Conservation (phyloP, 176 grass and related monocot genomes). For the Echinochloa phyllopogon region DNA sequence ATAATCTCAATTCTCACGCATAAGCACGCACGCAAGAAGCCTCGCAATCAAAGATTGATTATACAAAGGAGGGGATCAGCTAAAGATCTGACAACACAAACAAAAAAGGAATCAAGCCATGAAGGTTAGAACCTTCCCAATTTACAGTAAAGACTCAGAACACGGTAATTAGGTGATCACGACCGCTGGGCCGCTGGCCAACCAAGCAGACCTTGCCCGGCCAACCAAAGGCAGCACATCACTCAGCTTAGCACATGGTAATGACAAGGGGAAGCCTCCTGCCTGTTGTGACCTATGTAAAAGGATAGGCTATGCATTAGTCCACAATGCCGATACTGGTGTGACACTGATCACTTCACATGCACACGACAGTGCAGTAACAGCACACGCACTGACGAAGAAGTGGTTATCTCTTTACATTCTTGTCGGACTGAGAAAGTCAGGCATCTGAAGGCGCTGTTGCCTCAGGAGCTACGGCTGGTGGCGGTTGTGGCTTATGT, state of each 20-base stretch:
- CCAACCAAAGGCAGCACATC: background rate
- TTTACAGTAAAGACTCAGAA: slow-evolving; percentile 17
- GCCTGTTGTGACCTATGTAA: slow-evolving; percentile 19
- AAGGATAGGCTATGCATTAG: background rate
- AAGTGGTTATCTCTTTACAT: slow-evolving; percentile 40
- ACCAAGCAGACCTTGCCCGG: slow-evolving; percentile 1
- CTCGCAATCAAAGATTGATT: background rate
- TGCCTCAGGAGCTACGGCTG: slow-evolving; percentile 26
- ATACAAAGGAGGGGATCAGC: slow-evolving; percentile 1
- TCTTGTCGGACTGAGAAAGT: slow-evolving; percentile 11
- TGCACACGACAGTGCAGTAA: background rate
- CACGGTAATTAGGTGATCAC: slow-evolving; percentile 16
- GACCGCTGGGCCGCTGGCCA: slow-evolving; percentile 10
- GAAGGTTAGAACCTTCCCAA: slow-evolving; percentile 18
- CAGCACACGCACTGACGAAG: background rate
- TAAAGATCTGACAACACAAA: slow-evolving; percentile 21
- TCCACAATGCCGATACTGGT: background rate
- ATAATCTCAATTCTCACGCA: slow-evolving; percentile 2
- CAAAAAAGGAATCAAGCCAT: slow-evolving; percentile 13
- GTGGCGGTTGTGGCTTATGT: slow-evolving; percentile 48
- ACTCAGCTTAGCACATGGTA: slow-evolving; percentile 7
- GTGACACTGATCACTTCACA: background rate
- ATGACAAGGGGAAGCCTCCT: background rate
- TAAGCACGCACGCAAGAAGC: background rate
- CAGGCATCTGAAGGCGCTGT: slow-evolving; percentile 39